Base-by-base conservation (phyloP, 176 grass and related monocot genomes). In the Oryza australiensis region DNA sequence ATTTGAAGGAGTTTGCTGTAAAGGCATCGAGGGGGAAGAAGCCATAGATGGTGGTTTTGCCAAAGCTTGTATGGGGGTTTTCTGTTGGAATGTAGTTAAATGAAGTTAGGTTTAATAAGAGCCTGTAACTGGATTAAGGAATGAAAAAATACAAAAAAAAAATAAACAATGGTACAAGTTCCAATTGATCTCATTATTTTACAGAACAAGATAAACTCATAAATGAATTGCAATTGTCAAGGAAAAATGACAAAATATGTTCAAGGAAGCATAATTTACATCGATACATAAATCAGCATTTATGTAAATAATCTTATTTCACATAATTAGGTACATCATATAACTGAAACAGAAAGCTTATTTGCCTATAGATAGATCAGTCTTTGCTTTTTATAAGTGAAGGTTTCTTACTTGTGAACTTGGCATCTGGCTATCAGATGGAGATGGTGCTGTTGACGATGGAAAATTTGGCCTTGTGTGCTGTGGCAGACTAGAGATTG, bases 401-500 rank as follows among this genome's bases (percentile, higher is more conserved):
- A 57, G 16, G 30, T 5, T 80, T 80, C 80, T 89, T 91, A 94
- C 95, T 49, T 93, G 95, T 72, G 86, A 76, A 84, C 66, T 86
- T 88, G 88, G 80, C 53, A 85, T 83, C 82, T 90, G 87, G 80
- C 64, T 95, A 80, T 85, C 80, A 88, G 93, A 93, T 73, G 83
- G 67, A 82, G 84, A 72, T 66, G 92, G 20, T 70, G 84, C 33
- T 81, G 87, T 57, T 90, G 87, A 82, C 74, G 89, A 74, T 81
- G 82, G 82, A 78, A 77, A 85, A 66, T 75, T 70, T 73, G 91
- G 85, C 80, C 96, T 88, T 75, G 83, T 82, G 43, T 87, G 87
- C 51, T 89, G 96, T 26, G 85, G 74, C 20, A 60, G 2, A 70
- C 84, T 67, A 49, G 92, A 53, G 55, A 80, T 41, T 73, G 75